Conservation (phyloP, 2,329 filamentous ascomycete genomes). For the Exophiala xenobiotica region DNA sequence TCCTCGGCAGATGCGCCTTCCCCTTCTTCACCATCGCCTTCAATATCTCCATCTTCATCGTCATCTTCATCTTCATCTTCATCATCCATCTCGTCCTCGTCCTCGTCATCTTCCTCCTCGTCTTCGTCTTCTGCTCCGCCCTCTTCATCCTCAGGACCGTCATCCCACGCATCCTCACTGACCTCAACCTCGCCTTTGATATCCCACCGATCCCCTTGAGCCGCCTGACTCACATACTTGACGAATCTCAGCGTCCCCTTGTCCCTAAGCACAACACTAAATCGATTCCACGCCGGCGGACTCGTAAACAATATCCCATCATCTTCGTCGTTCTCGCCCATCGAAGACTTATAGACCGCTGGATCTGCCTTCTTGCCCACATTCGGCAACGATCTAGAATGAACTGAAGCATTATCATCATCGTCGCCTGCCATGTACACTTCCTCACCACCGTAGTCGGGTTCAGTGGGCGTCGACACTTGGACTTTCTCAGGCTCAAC, state of each 20-base stretch:
- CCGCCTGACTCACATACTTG: constrained; percentile 85
- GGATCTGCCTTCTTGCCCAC: constrained; percentile 59
- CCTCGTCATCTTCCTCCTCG: constrained; percentile 27
- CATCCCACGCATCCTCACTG: constrained; percentile 27
- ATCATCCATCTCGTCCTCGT: constrained; percentile 13
- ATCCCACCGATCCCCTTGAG: constrained; percentile 90
- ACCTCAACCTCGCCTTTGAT: constrained; percentile 69
- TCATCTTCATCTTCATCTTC: constrained; percentile 7
- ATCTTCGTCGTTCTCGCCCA: constrained; percentile 64
- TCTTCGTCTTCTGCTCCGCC: constrained; percentile 21
- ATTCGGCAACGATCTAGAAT: constrained; percentile 32
- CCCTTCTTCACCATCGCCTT: constrained; percentile 7
- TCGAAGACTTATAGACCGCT: constrained; percentile 77
- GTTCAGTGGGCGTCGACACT: constrained; percentile 30
- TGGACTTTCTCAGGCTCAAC: constrained; percentile 36
- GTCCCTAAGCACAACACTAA: constrained; percentile 87
- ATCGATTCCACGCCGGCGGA: constrained; percentile 78
- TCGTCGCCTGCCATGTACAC: constrained; percentile 88
- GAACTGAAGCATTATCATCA: constrained; percentile 56
- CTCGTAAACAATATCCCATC: constrained; percentile 70
- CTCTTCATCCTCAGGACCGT: constrained; percentile 24
- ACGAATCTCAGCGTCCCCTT: constrained; percentile 86
- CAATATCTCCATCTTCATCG: constrained; percentile 1
- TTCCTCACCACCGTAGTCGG: constrained; percentile 49
- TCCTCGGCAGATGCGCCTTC: background rate